Conservation (phyloP, 345 rosid genomes). For the Kandelia obovata region DNA sequence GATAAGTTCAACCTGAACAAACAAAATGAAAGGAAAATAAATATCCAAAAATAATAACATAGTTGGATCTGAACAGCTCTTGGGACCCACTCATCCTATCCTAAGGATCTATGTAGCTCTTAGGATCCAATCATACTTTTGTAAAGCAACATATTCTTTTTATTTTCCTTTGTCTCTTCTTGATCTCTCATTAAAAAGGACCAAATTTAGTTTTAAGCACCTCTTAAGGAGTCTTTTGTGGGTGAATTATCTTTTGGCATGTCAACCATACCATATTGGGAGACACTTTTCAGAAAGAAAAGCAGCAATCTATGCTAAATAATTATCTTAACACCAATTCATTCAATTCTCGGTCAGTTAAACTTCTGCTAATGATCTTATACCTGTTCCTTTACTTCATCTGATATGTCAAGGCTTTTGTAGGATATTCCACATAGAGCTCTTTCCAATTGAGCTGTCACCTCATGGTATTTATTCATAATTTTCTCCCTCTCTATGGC, state of each 20-base stretch:
- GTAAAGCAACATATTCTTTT: background rate
- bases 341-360: conserved; percentile 31
- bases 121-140: too few relatives aligned
- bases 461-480: conserved; percentile 58
- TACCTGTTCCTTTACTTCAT: conserved; percentile 99
- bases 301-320: background rate
- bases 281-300: background rate
- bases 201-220: background rate
- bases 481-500: conserved; percentile 80
- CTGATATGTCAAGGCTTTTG: conserved; percentile 80
- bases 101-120: too few relatives aligned
- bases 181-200: background rate
- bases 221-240: background rate
- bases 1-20: conserved; percentile 74
- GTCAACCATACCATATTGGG: background rate
- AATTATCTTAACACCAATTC: conserved; percentile 56
- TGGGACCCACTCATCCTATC: background rate
- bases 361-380: background rate
- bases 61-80: conserved; percentile 1
- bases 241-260: background rate
- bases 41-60: background rate
- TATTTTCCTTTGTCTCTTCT: background rate
- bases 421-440: conserved; percentile 62
- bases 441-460: conserved; percentile 65
- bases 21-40: conserved; percentile 7